These are phyloP conservation scores for Fusarium sp. DNA, from an alignment of 2,329 filamentous ascomycete genomes.

Conservation along the genomic window DNA sequence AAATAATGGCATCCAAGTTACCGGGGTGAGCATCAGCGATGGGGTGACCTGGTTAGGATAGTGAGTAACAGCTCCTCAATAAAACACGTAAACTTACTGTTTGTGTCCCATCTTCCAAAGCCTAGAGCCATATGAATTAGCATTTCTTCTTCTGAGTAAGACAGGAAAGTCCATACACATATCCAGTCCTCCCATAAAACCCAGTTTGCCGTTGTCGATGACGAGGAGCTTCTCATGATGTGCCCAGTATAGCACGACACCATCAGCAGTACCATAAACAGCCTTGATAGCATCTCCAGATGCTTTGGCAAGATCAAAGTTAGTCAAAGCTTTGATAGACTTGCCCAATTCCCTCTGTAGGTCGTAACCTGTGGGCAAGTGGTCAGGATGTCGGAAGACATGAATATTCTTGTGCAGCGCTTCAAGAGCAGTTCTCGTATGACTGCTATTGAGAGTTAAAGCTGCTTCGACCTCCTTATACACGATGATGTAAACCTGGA, in stretches of 20 bases:
- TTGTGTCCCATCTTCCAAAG: slow-evolving; percentile 90
- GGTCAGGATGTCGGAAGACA: slow-evolving; percentile 92
- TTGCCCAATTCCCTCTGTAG: slow-evolving; percentile 76
- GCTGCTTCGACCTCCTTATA: slow-evolving; percentile 92
- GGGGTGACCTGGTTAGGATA: slow-evolving; percentile 66
- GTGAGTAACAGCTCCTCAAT: slow-evolving; percentile 18
- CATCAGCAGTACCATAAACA: slow-evolving; percentile 84
- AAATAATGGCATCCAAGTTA: slow-evolving; percentile 80
- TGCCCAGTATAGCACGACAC: slow-evolving; percentile 89
- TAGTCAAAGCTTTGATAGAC: slow-evolving; percentile 62
- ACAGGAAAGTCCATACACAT: slow-evolving; percentile 64
- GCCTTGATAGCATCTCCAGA: slow-evolving; percentile 80
- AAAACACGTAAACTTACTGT: slow-evolving; percentile 59
- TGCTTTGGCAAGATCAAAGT: slow-evolving; percentile 70
- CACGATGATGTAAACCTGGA: slow-evolving; percentile 86
- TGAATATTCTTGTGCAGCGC: slow-evolving; percentile 49
- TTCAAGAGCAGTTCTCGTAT: slow-evolving; percentile 21
- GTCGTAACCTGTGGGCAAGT: slow-evolving; percentile 78
- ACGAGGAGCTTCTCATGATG: slow-evolving; percentile 93
- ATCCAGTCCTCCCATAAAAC: slow-evolving; percentile 93
- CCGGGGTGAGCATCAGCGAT: slow-evolving; percentile 87
- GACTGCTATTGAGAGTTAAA: slow-evolving; percentile 67
- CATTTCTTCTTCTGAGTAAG: not conserved
- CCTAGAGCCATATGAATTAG: slow-evolving; percentile 53
- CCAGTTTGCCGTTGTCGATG: slow-evolving; percentile 76